Conservation (phyloP, 2,329 filamentous ascomycete genomes). For the Akanthomyces dipterigenus region DNA sequence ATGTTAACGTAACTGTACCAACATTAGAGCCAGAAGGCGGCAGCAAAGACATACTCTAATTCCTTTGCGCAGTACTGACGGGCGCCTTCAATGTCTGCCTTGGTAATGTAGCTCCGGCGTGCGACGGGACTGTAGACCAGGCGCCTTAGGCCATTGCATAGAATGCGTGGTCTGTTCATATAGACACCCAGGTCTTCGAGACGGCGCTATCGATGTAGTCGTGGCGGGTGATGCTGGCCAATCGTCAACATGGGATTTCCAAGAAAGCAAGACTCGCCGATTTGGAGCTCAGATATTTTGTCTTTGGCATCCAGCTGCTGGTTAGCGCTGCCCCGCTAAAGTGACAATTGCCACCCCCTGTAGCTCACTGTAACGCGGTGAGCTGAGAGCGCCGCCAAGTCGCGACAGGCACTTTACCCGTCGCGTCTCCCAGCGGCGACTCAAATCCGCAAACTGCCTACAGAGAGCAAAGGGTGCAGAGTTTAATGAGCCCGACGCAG, state of each 20-base stretch:
- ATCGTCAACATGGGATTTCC: conserved; percentile 16
- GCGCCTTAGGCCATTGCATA: conserved; percentile 33
- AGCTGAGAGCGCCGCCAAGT: conserved; percentile 34
- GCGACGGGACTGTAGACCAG: conserved; percentile 21
- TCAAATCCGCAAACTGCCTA: not conserved
- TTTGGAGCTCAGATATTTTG: conserved; percentile 3
- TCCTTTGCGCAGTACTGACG: conserved; percentile 48
- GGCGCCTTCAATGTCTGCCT: conserved; percentile 46
- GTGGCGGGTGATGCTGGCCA: conserved; percentile 10
- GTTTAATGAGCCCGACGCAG: conserved; percentile 14
- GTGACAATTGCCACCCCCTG: not conserved
- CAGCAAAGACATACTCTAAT: conserved; percentile 34
- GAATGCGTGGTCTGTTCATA: conserved; percentile 34
- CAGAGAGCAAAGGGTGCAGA: conserved; percentile 6
- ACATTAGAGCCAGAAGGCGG: not conserved
- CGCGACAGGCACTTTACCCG: conserved; percentile 22
- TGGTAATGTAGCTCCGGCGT: conserved; percentile 40
- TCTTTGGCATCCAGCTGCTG: not conserved
- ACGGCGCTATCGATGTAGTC: not conserved
- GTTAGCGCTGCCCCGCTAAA: conserved; percentile 5
- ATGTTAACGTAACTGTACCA: not conserved
- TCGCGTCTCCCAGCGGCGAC: conserved; percentile 31
- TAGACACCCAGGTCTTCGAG: conserved; percentile 7
- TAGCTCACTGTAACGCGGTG: conserved; percentile 23
- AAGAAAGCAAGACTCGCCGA: conserved; percentile 14